Conservation (phyloP, 176 grass and related monocot species). For the Poa annua region DNA sequence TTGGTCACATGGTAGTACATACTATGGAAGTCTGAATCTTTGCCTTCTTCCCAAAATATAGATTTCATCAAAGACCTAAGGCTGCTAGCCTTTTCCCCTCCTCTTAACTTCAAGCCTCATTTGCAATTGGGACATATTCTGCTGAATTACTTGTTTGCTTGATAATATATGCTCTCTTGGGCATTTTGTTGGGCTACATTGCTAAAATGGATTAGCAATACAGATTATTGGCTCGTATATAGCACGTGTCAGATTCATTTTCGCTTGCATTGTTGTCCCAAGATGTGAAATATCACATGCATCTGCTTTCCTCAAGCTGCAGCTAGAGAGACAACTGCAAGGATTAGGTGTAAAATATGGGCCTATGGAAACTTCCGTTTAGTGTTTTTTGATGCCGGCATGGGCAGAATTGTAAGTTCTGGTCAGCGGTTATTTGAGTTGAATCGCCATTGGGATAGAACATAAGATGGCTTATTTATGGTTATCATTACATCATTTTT, state of each 20-base stretch:
- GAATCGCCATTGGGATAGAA: neutral
- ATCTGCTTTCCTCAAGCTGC: neutral
- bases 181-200: neutral
- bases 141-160: constrained; percentile 15
- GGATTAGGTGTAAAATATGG: constrained; percentile 17
- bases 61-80: constrained; percentile 11
- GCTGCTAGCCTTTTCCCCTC: neutral
- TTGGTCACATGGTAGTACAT: constrained; percentile 20
- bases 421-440: neutral
- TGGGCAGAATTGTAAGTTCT: neutral
- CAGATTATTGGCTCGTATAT: neutral
- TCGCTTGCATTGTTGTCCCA: neutral
- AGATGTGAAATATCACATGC: constrained; percentile 4
- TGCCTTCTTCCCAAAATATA: neutral
- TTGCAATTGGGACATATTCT: neutral
- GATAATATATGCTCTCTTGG: neutral
- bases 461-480: neutral
- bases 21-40: constrained; percentile 22
- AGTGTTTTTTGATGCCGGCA: neutral
- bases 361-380: neutral
- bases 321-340: neutral
- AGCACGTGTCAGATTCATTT: neutral
- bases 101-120: neutral
- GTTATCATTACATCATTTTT: neutral
- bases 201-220: neutral